Evolutionary conservation across 306 rosid genomes (phyloP).

Genomic region (Cicer chorassanicum): DNA sequence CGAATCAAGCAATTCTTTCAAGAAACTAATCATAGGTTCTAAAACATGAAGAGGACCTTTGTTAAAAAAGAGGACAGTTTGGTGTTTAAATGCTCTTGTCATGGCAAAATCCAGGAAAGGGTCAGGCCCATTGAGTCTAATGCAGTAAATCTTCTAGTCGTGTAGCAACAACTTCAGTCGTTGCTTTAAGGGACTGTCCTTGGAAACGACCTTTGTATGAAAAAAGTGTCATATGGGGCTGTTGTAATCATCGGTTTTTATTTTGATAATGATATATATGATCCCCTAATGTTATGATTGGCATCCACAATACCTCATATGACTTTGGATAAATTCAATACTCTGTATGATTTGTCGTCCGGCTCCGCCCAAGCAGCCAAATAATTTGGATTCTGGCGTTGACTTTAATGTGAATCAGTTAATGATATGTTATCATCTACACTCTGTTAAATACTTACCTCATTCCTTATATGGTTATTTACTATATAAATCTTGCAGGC

Average conservation of each 20-base stretch:
- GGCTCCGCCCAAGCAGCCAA: conserved; percentile 7
- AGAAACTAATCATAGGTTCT: neutral
- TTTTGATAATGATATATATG: conserved; percentile 8
- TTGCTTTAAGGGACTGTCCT: neutral
- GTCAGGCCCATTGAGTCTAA: neutral
- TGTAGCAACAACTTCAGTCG: neutral
- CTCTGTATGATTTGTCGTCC: neutral
- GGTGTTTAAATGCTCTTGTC: neutral
- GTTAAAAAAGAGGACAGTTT: neutral
- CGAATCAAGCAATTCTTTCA: neutral
- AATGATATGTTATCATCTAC: neutral
- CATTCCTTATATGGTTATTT: conserved; percentile 36
- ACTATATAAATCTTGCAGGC: conserved; percentile 62
- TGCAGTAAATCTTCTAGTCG: neutral
- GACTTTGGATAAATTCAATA: conserved; percentile 15
- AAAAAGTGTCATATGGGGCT: neutral
- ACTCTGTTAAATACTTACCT: neutral
- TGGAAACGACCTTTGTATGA: neutral
- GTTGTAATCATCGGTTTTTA: conserved; percentile 5
- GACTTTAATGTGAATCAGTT: neutral
- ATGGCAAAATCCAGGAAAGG: neutral
- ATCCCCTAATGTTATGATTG: conserved; percentile 9
- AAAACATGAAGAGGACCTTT: neutral
- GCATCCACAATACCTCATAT: neutral
- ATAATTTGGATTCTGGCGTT: neutral